Conservation (phyloP, 2,329 filamentous ascomycete genomes). For the Trichoderma pleuroti region DNA sequence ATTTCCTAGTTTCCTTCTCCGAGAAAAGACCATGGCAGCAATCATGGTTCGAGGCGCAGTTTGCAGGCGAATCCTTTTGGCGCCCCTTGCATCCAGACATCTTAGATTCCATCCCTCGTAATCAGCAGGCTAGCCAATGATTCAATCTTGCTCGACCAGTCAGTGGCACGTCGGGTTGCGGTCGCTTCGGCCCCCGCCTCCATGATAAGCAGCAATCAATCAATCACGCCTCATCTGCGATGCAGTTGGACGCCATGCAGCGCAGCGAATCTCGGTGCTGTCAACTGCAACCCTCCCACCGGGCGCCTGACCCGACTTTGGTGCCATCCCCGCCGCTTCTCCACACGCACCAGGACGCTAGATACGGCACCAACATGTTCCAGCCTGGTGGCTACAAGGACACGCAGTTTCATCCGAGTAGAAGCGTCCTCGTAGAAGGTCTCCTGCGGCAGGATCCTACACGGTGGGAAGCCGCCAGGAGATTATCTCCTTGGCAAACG, state of each 20-base stretch:
- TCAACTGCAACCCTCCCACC: not conserved
- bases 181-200: not conserved
- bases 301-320: slow-evolving; percentile 6
- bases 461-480: not conserved
- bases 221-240: not conserved
- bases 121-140: not conserved
- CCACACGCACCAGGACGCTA: slow-evolving; percentile 14
- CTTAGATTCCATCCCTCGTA: slow-evolving; percentile 8
- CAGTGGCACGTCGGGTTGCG: not conserved
- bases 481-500: not conserved
- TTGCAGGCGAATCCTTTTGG: not conserved
- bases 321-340: slow-evolving; percentile 13
- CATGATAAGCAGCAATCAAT: not conserved
- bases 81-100: slow-evolving; percentile 4
- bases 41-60: not conserved
- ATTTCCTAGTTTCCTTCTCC: no score
- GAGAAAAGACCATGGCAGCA: not conserved
- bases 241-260: not conserved
- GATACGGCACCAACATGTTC: slow-evolving; percentile 9
- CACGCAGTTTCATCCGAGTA: not conserved
- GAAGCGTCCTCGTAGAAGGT: not conserved
- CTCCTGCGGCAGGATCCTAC: not conserved
- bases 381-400: not conserved
- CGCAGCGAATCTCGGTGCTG: not conserved
- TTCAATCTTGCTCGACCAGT: not conserved